Percentiles rank a stretch among this genome's conserved stretches.
These are phyloP conservation scores for Knufia fluminis DNA, from an alignment of 2,329 filamentous ascomycete genomes.

Conservation along the genomic window DNA sequence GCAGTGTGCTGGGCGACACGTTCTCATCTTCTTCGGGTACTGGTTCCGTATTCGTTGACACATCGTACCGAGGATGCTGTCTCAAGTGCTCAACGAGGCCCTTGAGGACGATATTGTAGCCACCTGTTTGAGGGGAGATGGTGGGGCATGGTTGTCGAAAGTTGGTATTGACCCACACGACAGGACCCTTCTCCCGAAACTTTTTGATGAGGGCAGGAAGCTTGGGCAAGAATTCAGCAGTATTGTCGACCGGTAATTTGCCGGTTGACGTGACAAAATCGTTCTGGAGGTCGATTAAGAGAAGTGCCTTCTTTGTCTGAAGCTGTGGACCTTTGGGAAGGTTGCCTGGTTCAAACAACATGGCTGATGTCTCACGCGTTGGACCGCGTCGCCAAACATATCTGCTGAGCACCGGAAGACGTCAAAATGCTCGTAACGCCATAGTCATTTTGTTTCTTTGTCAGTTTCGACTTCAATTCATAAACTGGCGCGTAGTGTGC, in stretches of 20 bases:
- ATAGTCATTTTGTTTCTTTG: neutral
- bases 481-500: no score
- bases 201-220: constrained; percentile 57
- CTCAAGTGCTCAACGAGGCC: constrained; percentile 10
- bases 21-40: neutral
- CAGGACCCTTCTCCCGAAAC: constrained; percentile 63
- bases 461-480: no score
- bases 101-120: constrained; percentile 29
- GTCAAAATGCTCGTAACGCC: neutral
- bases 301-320: constrained; percentile 57
- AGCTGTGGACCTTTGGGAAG: constrained; percentile 36
- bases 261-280: constrained; percentile 65
- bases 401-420: neutral
- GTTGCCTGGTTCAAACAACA: constrained; percentile 20
- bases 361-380: neutral
- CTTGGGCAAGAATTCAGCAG: constrained; percentile 57
- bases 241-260: constrained; percentile 55
- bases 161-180: constrained; percentile 78
- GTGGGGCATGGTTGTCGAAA: constrained; percentile 55
- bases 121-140: constrained; percentile 42
- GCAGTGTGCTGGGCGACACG: neutral
- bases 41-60: neutral
- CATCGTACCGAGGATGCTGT: neutral
- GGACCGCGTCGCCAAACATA: neutral
- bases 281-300: constrained; percentile 81